Conservation (phyloP, 2,329 filamentous ascomycete species). For the Pyrenophora seminiperda region DNA sequence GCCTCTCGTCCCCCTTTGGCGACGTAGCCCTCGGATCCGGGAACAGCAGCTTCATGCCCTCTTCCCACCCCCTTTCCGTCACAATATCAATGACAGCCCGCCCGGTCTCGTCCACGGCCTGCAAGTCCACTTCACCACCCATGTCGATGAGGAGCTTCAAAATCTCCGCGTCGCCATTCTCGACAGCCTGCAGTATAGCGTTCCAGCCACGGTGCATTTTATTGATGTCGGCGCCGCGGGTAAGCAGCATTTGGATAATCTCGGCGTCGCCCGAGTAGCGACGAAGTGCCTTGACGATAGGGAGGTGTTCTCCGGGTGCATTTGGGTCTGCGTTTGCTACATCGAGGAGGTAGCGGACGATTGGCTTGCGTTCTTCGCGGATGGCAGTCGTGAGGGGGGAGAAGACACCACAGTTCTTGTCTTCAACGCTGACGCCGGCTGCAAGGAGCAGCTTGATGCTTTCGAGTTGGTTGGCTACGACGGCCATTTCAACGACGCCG, state of each 20-base stretch:
- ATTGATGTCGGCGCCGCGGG: slow-evolving; percentile 69
- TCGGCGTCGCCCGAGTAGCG: slow-evolving; percentile 64
- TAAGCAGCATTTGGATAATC: slow-evolving; percentile 67
- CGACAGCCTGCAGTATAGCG: slow-evolving; percentile 42
- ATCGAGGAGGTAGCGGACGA: slow-evolving; percentile 65
- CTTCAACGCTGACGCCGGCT: slow-evolving; percentile 70
- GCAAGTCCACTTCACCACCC: slow-evolving; percentile 41
- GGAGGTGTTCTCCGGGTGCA: slow-evolving; percentile 71
- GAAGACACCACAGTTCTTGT: slow-evolving; percentile 75
- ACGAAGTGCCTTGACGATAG: slow-evolving; percentile 71
- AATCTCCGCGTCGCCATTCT: slow-evolving; percentile 44
- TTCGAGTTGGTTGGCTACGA: slow-evolving; percentile 68
- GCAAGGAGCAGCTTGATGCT: slow-evolving; percentile 68
- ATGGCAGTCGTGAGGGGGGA: slow-evolving; percentile 70
- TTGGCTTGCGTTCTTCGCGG: slow-evolving; percentile 65
- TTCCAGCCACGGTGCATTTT: slow-evolving; percentile 52
- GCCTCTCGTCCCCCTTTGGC: too few relatives aligned
- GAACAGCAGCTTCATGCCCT: slow-evolving; percentile 42
- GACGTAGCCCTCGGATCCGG: slow-evolving; percentile 12
- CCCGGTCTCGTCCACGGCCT: slow-evolving; percentile 37
- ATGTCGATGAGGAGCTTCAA: slow-evolving; percentile 43
- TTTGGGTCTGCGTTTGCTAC: slow-evolving; percentile 69
- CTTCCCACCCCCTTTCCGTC: slow-evolving; percentile 46
- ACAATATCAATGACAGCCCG: slow-evolving; percentile 41
- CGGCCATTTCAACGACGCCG: slow-evolving; percentile 70